These are phyloP conservation scores for Didymosphaeria variabile DNA, from an alignment of 2,329 filamentous ascomycete genomes.

Conservation along the genomic window DNA sequence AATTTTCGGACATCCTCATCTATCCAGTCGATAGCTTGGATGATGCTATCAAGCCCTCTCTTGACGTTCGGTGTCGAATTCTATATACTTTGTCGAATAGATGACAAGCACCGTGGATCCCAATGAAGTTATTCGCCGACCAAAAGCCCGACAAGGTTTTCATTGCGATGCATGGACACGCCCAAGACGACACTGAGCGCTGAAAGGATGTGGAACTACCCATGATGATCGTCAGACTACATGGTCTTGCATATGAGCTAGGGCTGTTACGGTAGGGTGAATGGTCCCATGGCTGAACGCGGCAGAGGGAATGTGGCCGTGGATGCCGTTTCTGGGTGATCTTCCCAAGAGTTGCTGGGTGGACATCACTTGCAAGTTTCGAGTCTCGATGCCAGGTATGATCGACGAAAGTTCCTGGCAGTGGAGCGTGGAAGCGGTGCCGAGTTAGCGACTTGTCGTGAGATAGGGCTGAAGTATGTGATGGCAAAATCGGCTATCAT, in stretches of 20 bases:
- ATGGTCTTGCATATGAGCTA: constrained; percentile 10
- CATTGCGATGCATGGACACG: constrained; percentile 10
- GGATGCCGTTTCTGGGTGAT: neutral
- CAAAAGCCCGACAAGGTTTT: constrained; percentile 5
- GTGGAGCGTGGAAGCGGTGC: neutral
- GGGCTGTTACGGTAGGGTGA: constrained; percentile 2
- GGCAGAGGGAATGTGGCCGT: neutral
- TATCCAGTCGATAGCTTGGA: constrained; percentile 23
- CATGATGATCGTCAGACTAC: constrained; percentile 27
- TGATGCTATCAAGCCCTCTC: constrained; percentile 29
- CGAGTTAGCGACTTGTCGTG: neutral
- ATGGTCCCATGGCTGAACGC: neutral
- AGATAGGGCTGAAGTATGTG: neutral
- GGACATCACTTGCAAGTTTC: neutral
- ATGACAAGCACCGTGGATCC: constrained; percentile 28
- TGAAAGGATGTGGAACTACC: constrained; percentile 11
- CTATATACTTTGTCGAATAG: constrained; percentile 21
- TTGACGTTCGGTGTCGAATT: constrained; percentile 34
- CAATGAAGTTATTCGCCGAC: constrained; percentile 15
- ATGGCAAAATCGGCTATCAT: neutral
- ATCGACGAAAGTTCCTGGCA: neutral
- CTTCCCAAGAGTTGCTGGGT: neutral
- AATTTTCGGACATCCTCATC: constrained; percentile 27
- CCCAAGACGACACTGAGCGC: constrained; percentile 17
- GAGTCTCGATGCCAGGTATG: neutral